These are phyloP conservation scores for Mycena sanguinolenta DNA, from an alignment of 768 basidiomycete species.

Conservation along the genomic window DNA sequence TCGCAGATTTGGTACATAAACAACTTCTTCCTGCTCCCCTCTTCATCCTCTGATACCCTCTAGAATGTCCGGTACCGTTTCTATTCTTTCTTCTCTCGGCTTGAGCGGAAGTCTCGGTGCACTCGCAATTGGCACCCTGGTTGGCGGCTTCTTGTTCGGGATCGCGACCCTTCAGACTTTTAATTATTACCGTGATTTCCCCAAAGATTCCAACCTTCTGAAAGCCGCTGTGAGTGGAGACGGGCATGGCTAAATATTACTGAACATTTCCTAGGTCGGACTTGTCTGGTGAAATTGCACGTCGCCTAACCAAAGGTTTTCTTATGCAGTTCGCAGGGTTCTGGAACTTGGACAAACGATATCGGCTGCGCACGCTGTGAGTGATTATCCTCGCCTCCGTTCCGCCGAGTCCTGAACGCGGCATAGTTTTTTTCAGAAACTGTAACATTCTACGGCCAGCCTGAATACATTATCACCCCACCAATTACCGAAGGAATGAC, in stretches of 20 bases:
- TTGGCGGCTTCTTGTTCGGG: constrained; percentile 14
- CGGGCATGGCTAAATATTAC: not conserved
- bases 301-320: no score
- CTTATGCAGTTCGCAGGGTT: not conserved
- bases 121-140: constrained; percentile 5
- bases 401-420: not conserved
- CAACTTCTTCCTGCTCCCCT: no score
- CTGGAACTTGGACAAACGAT: constrained; percentile 23
- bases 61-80: not conserved
- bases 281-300: constrained; percentile 3
- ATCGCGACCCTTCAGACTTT: constrained; percentile 18
- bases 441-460: constrained; percentile 21
- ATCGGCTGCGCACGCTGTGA: constrained; percentile 17
- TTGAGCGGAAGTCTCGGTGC: constrained; percentile 16
- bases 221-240: not conserved
- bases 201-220: constrained; percentile 10
- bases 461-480: not conserved
- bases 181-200: constrained; percentile 7
- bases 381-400: not conserved
- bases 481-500: constrained; percentile 13
- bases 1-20: not conserved
- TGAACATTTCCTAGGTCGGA: constrained; percentile 6
- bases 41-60: not conserved
- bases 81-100: not conserved
- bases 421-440: constrained; percentile 15